These are phyloP conservation scores for Xylaria bambusicola DNA, from an alignment of 495 filamentous ascomycete genomes.

Conservation along the genomic window DNA sequence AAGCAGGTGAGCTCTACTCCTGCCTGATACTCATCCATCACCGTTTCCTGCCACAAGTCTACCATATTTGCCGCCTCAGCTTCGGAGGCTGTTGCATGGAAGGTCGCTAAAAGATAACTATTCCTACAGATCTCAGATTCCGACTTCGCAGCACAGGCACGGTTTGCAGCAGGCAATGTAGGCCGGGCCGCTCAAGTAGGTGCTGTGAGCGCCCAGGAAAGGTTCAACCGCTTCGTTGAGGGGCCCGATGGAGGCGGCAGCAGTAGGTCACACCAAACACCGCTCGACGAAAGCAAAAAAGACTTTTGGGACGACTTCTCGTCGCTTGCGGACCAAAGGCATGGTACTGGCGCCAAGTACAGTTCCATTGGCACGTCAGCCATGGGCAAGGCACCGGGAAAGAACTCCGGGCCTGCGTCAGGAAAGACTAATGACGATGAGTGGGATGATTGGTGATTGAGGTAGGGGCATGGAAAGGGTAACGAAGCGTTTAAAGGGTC, in stretches of 20 bases:
- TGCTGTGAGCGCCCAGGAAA: conserved; percentile 69
- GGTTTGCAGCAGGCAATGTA: conserved; percentile 64
- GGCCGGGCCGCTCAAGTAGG: conserved; percentile 62
- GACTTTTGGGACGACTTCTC: conserved; percentile 92
- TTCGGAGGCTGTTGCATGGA: background rate
- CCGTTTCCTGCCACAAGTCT: no score
- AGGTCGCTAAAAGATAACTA: background rate
- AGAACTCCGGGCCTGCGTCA: conserved; percentile 27
- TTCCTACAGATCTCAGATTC: conserved; percentile 69
- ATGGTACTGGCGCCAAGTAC: conserved; percentile 32
- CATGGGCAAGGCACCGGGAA: conserved; percentile 59
- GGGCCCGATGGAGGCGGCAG: conserved; percentile 35
- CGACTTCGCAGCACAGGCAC: conserved; percentile 84
- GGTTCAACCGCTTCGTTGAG: conserved; percentile 83
- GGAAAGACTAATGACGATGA: conserved; percentile 55
- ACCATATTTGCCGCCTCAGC: no score
- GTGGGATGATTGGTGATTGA: conserved; percentile 65
- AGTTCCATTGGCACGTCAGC: conserved; percentile 72
- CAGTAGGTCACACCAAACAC: conserved; percentile 25
- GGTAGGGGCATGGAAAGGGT: background rate
- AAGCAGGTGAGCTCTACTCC: conserved; percentile 64
- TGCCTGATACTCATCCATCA: background rate
- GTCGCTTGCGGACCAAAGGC: conserved; percentile 49
- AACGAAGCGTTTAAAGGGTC: background rate
- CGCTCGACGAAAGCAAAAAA: conserved; percentile 63